A percentile compares a stretch with the other conserved stretches of the same genome.
Conservation (phyloP, 495 filamentous ascomycete species). For the Bryoglossum gracile region DNA sequence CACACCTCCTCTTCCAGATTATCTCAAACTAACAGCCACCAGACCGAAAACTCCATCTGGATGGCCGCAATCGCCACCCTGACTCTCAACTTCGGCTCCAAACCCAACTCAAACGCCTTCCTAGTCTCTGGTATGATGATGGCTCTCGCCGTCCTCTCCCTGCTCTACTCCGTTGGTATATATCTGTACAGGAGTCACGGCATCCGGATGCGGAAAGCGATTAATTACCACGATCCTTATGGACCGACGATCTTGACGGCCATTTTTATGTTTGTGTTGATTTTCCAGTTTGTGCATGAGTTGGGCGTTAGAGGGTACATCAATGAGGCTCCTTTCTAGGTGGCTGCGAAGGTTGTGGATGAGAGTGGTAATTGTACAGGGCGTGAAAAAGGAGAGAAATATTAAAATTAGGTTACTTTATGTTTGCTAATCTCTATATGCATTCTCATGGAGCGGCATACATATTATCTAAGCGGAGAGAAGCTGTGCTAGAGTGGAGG, state of each 20-base stretch:
- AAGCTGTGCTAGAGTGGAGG: too few species aligned
- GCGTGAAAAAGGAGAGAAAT: too few species aligned
- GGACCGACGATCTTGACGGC: constrained; percentile 77
- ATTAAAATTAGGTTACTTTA: too few species aligned
- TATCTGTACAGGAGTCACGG: constrained; percentile 83
- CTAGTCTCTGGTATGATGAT: constrained; percentile 72
- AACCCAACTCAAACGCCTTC: constrained; percentile 45
- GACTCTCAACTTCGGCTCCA: constrained; percentile 73
- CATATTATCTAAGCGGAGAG: too few species aligned
- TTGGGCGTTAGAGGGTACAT: neutral
- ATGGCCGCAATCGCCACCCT: constrained; percentile 87
- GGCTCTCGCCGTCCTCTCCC: constrained; percentile 61
- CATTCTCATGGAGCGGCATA: too few species aligned
- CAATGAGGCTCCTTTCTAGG: neutral
- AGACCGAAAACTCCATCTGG: constrained; percentile 92
- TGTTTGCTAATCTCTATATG: too few species aligned
- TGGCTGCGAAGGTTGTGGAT: neutral
- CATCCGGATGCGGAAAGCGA: constrained; percentile 71
- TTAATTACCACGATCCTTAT: constrained; percentile 83
- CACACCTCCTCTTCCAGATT: neutral
- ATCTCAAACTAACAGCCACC: constrained; percentile 20
- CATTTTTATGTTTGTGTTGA: constrained; percentile 63
- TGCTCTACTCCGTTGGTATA: constrained; percentile 72
- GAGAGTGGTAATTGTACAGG: too few species aligned
- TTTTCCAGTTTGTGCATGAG: constrained; percentile 46